A percentile compares a stretch with the other conserved stretches of the same genome.
phyloP scores from a whole-genome alignment of 2,329 filamentous ascomycete genomes.

The Microcyclospora tardicrescens region DNA sequence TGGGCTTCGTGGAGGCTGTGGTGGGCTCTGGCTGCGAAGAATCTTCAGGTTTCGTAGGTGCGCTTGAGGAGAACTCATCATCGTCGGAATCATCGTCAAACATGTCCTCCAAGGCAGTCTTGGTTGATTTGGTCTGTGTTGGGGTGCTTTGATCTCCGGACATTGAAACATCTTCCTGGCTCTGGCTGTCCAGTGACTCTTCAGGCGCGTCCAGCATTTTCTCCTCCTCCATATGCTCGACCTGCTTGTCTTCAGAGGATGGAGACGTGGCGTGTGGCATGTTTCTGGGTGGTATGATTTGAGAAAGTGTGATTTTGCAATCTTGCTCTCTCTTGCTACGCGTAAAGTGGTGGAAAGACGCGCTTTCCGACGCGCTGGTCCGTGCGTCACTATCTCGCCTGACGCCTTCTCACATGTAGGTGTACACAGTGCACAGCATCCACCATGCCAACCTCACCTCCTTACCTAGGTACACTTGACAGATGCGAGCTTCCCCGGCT shows the following conservation, averaged over 20 bases:
- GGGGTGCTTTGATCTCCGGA: too few species aligned
- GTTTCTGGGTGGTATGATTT: slow-evolving; percentile 2
- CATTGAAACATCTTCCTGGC: slow-evolving; percentile 7
- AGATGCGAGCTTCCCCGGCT: too few species aligned
- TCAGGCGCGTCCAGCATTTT: slow-evolving; percentile 22
- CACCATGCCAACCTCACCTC: too few species aligned
- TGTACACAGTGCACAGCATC: too few species aligned
- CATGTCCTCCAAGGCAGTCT: slow-evolving; percentile 39
- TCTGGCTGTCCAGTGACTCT: slow-evolving; percentile 7
- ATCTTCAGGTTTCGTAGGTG: slow-evolving; percentile 33
- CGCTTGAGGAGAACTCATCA: slow-evolving; percentile 45
- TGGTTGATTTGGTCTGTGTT: slow-evolving; percentile 5
- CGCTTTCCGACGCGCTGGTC: background rate
- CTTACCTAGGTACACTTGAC: too few species aligned
- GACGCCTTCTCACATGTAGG: too few species aligned
- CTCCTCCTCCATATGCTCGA: slow-evolving; percentile 19
- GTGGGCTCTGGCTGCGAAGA: slow-evolving; percentile 24
- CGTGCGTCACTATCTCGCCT: too few species aligned
- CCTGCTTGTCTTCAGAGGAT: slow-evolving; percentile 13
- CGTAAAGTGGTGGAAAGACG: slow-evolving; percentile 2
- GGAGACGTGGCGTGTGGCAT: slow-evolving; percentile 37
- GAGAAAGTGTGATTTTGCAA: background rate
- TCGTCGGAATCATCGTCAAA: slow-evolving; percentile 47
- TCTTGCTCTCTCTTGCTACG: background rate
- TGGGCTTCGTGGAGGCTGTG: slow-evolving; percentile 13